Evolutionary conservation across 2,329 filamentous ascomycete genomes (phyloP), one percentile per base, ranked within the genome.

Genomic region (Rhinocladiella mackenziei): DNA sequence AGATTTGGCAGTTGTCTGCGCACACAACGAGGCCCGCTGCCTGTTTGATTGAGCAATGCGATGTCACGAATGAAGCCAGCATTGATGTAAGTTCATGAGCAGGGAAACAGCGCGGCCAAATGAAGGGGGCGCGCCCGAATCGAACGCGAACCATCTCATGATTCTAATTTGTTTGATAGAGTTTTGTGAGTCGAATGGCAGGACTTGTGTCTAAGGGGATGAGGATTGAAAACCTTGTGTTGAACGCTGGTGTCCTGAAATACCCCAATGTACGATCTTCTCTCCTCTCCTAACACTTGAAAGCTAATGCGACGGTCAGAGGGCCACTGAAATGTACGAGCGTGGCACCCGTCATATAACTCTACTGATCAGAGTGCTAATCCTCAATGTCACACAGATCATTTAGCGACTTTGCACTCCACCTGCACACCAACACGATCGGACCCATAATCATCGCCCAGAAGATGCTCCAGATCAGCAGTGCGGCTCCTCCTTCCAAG

Each of bases 391-490:
- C 11, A 8, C 3, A 26, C 38, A 76, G 74, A 39, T 72, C 74
- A 5, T 78, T 75, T 57, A 62, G 70, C 22, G 66, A 72, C 31
- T 78, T 79, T 48, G 66, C 72, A 8, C 69, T 74, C 48, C 76
- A 79, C 53, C 64, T 79, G 3, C 68, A 75, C 41, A 78, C 75
- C 29, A 79, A 79, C 58, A 75, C 74, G 11, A 74, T 80, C 43
- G 76, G 76, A 0, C 76, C 76, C n/a, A 74, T 79, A 47, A 70
- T 78, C 45, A 68, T 69, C 26, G 76, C 76, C 2, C 73, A 77
- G 47, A 69, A 70, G 41, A 62, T 79, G 3, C 65, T 79, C 0
- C 61, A 70, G 39, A 66, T 72, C 9, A 63, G 62, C 35, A 66
- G 67, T 6, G 62, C 62, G 23, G 69, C 73, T 11, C 65, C 66